Conservation (phyloP, 176 grass and related monocot species). For the Musa schizocarpa region DNA sequence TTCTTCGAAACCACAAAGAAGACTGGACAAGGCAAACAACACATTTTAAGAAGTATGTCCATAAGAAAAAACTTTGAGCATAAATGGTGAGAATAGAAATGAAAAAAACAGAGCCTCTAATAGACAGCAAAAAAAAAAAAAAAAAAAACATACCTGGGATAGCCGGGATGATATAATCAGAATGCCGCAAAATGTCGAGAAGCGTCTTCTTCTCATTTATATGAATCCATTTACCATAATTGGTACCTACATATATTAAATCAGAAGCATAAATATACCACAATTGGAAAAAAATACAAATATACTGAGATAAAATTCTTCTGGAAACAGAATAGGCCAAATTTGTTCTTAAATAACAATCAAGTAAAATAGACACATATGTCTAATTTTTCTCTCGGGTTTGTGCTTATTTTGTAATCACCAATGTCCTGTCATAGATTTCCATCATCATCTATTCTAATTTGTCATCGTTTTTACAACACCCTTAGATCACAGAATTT, state of each 20-base stretch:
- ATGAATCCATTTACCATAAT: constrained; percentile 47
- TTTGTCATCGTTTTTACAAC: no score
- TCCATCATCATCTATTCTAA: no score
- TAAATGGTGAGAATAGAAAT: not conserved
- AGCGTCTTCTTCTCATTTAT: constrained; percentile 72
- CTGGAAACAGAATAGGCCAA: not conserved
- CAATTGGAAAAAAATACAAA: not conserved
- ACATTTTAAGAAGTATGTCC: no score
- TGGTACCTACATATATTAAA: constrained; percentile 28
- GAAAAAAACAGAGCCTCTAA: not conserved
- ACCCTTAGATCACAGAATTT: no score
- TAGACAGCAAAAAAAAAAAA: not conserved
- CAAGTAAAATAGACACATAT: no score
- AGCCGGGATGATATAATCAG: constrained; percentile 53
- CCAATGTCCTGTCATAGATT: no score
- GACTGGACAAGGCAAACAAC: constrained; percentile 36
- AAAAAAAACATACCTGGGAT: constrained; percentile 57
- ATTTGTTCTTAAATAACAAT: not conserved
- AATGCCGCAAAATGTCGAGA: constrained; percentile 48
- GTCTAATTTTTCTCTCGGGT: not conserved
- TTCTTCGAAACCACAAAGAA: constrained; percentile 89
- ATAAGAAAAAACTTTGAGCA: no score
- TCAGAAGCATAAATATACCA: constrained; percentile 1
- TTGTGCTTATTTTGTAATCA: not conserved
- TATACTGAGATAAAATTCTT: not conserved